Base-by-base conservation (phyloP, 169 alveolate species). In the Eimeria maxima region DNA sequence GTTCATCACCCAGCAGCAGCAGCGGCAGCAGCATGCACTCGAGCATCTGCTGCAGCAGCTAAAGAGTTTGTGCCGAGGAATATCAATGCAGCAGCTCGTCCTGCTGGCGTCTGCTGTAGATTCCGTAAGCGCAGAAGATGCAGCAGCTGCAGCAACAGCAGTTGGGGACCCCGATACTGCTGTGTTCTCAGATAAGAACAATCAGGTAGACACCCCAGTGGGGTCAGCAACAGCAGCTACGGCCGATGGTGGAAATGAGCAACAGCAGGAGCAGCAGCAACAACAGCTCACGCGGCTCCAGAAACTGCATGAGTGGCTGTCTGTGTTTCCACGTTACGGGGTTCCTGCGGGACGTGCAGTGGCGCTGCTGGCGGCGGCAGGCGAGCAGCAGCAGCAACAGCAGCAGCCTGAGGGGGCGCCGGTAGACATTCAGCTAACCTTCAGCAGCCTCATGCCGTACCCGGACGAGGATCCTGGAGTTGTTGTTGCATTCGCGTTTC, bases 121-220 rank as follows among this genome's bases (percentile, higher is more conserved):
- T 29, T 63, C 96, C 44, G 53, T 81, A 57, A 50, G 24, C 16
- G 55, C 74, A 24, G 96, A 92, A 69, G 74, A 76, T n/a, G 67
- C 91, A 27, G 91, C 91, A 8, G 96, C 96, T 27, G 96, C 94
- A 60, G 84, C 94, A 38, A 83, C 94, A 42, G 94, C 94, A 8
- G 83, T 87, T 33, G 94, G 84, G 47, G 94, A 60, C 27, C 83
- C 84, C 42, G 94, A 60, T 8, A 33, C 83, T 87, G 94, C 65
- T 22, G 83, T 83, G 27, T 83, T 83, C 53, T n/a, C 94, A 63
- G 83, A 87, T 78, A 71, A 42, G 63, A 87, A 80, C 86, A 33
- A 87, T 20, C 27, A 73, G 20, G 16, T 63, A 50, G 93, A 60
- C 29, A 65, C 65, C n/a, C 76, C 24, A 20, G 55, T n/a, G 38